Evolutionary conservation across 345 rosid genomes (phyloP), one percentile per base, ranked within the genome.

Genomic region (Noccaea caerulescens): DNA sequence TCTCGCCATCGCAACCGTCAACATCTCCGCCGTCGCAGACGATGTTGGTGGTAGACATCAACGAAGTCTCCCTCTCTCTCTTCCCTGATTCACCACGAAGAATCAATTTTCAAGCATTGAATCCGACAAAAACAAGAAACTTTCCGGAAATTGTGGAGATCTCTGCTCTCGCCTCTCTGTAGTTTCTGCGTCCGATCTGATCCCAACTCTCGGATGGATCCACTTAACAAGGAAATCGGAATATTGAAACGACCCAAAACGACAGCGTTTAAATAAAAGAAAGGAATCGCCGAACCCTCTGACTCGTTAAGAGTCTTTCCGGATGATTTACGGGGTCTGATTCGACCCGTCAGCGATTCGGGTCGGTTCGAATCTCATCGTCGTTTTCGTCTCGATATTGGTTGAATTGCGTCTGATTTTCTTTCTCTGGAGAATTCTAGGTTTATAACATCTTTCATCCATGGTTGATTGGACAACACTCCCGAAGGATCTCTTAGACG

Each of bases 381-480:
- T 59, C n/a, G 23, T 13, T 4, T 4, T 6, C 6, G 18, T 7
- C 11, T 32, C 11, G 37, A 55, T 9, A 50, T 5, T 65, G 23
- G 9, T 12, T 32, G 10, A 33, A 46, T 37, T 20, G 53, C 4
- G 53, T 57, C 32, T 41, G 37, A 34, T 1, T 62, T 33, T 63
- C 41, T 14, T 7, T 61, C 62, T 51, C 65, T 6, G 12, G 25
- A 2, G 59, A 66, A 58, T 73, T 23, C 56, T n/a, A 39, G 60
- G 52, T 70, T 10, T 0, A 32, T 52, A 34, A 49, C 16, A 39
- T 39, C 8, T 23, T 58, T 63, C 50, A 23, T 6, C 81, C 4
- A 87, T 88, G 97, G 87, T 82, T 7, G 91, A 81, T 49, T 94
- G 98, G 98, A 51, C 85, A 32, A 73, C 69, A 30, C 81, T 91